phyloP scores from a whole-genome alignment of 1,139 yeast genomes.

The Saccharomyces hybrid region DNA sequence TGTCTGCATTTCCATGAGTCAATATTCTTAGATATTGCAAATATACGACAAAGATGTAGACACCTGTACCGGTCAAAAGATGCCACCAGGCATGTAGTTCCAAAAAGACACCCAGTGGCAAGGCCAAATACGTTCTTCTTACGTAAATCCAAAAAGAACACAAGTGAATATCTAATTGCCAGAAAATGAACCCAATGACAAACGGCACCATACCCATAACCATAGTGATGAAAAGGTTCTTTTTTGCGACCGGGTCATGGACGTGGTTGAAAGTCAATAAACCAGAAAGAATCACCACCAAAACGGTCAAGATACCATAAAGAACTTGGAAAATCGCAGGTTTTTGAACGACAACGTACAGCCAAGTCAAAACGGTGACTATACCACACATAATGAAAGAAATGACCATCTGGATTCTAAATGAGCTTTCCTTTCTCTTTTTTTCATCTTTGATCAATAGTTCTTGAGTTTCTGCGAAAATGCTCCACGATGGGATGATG shows the following conservation, averaged over 20 bases:
- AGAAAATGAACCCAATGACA: slow-evolving; percentile 62
- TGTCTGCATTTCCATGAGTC: slow-evolving; percentile 45
- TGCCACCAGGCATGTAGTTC: slow-evolving; percentile 99
- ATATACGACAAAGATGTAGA: slow-evolving; percentile 55
- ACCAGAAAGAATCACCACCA: slow-evolving; percentile 52
- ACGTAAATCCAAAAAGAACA: slow-evolving; percentile 57
- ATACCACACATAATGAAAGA: slow-evolving; percentile 47
- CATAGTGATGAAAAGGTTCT: slow-evolving; percentile 48
- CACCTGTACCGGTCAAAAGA: slow-evolving; percentile 74
- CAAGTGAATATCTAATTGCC: slow-evolving; percentile 73
- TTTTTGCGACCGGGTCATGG: slow-evolving; percentile 39
- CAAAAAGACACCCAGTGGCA: slow-evolving; percentile 79
- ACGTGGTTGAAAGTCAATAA: slow-evolving; percentile 47
- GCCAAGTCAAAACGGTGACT: slow-evolving; percentile 49
- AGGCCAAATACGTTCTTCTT: slow-evolving; percentile 62
- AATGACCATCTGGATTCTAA: slow-evolving; percentile 32
- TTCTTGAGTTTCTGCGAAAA: slow-evolving; percentile 33
- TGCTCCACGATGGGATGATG: slow-evolving; percentile 77
- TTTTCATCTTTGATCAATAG: slow-evolving; percentile 35
- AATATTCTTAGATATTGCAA: slow-evolving; percentile 61
- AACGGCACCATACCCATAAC: slow-evolving; percentile 57
- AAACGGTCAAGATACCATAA: slow-evolving; percentile 49
- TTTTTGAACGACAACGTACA: slow-evolving; percentile 64
- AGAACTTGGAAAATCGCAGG: slow-evolving; percentile 84
- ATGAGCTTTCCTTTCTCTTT: slow-evolving; percentile 33